phyloP scores from a whole-genome alignment of 2,329 filamentous ascomycete genomes.

The Lecanoromycetidae sp. region DNA sequence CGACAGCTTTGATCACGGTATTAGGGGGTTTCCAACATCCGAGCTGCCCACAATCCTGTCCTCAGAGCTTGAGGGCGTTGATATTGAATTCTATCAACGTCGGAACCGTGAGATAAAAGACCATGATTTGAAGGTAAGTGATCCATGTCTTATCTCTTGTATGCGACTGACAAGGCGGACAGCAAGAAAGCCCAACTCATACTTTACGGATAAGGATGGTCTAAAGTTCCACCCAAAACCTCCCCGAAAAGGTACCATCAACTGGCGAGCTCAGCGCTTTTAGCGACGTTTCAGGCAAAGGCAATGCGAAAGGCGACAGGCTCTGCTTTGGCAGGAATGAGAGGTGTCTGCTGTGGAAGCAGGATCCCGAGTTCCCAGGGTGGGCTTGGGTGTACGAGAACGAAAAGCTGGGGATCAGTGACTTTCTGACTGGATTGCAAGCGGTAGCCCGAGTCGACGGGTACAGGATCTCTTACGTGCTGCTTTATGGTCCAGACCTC shows the following conservation, averaged over 20 bases:
- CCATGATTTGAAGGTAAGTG: neutral
- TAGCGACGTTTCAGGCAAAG: neutral
- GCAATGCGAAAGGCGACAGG: neutral
- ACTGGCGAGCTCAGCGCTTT: neutral
- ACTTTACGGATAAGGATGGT: neutral
- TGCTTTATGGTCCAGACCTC: neutral
- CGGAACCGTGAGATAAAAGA: neutral
- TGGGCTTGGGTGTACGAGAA: conserved; percentile 2
- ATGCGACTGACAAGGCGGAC: too few species aligned
- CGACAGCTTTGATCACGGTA: neutral
- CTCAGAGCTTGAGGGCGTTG: neutral
- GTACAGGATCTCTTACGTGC: neutral
- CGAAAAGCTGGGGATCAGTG: neutral
- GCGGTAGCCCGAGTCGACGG: neutral
- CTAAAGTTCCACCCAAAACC: neutral
- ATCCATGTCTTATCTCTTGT: too few species aligned
- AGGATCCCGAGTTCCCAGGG: neutral
- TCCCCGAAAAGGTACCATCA: neutral
- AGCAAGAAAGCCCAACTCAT: neutral
- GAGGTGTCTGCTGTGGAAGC: neutral
- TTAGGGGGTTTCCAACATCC: neutral
- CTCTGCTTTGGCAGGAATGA: neutral
- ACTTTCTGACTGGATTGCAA: neutral
- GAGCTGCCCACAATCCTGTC: neutral
- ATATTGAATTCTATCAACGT: neutral